A percentile compares a stretch with the other conserved stretches of the same genome.
These are phyloP conservation scores for Apiospora saccharicola DNA, from an alignment of 2,329 filamentous ascomycete species.

Conservation along the genomic window DNA sequence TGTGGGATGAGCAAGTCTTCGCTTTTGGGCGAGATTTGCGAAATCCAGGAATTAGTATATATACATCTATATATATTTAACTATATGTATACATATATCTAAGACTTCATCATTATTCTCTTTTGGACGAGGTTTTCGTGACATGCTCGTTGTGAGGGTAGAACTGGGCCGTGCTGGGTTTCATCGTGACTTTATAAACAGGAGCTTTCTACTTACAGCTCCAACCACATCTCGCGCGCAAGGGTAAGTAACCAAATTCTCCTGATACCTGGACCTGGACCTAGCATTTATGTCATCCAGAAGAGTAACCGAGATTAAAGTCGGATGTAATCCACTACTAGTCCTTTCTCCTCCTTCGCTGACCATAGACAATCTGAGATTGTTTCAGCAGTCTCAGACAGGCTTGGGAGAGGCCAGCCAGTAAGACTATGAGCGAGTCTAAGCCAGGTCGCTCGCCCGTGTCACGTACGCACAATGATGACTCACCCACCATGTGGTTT, in stretches of 20 bases:
- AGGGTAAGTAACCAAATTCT: background rate
- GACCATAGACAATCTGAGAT: background rate
- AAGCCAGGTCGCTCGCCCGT: background rate
- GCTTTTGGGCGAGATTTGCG: background rate
- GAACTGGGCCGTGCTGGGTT: background rate
- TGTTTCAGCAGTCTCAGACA: slow-evolving; percentile 20
- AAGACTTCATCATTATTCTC: background rate
- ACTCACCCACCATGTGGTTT: background rate
- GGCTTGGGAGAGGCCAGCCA: background rate
- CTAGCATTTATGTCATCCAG: background rate
- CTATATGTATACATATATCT: background rate
- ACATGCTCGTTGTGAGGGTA: background rate
- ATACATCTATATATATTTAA: background rate
- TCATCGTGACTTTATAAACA: background rate
- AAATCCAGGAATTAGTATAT: slow-evolving; percentile 20
- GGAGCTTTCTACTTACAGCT: background rate
- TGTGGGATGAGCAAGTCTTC: slow-evolving; percentile 14
- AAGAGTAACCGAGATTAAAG: background rate
- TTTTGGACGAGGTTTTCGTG: background rate
- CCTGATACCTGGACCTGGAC: background rate
- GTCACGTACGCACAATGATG: slow-evolving; percentile 2
- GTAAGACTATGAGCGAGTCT: slow-evolving; percentile 1
- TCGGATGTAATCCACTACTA: background rate
- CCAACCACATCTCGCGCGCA: background rate
- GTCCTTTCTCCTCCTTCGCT: background rate